Conservation (phyloP, 2,329 filamentous ascomycete species). For the Calonectria hawksworthii region DNA sequence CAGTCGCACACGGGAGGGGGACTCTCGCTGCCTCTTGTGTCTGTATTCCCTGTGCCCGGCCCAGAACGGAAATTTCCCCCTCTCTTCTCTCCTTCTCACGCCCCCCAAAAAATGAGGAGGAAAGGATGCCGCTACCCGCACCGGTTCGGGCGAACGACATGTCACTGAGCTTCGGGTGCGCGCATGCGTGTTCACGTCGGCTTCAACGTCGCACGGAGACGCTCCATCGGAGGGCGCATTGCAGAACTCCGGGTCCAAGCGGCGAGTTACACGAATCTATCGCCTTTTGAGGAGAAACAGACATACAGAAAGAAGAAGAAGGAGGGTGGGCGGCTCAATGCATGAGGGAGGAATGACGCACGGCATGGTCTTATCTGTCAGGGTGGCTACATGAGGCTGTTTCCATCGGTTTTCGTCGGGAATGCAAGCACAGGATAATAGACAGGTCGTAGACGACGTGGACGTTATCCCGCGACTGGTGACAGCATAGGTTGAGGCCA, state of each 20-base stretch:
- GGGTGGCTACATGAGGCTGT: not conserved
- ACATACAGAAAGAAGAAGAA: not conserved
- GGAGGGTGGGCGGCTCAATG: not conserved
- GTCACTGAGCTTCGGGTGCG: slow-evolving; percentile 19
- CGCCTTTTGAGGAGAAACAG: too few species aligned
- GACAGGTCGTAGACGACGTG: not conserved
- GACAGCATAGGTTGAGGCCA: slow-evolving; percentile 2
- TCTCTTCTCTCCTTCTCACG: too few species aligned
- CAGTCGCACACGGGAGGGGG: not conserved
- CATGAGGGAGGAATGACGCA: not conserved
- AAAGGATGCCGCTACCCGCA: not conserved
- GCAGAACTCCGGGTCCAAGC: not conserved
- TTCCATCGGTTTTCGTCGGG: slow-evolving; percentile 1
- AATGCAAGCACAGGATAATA: not conserved
- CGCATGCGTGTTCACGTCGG: slow-evolving; percentile 16
- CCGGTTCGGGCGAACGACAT: slow-evolving; percentile 8
- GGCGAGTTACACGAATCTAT: not conserved
- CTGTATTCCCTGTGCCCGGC: slow-evolving; percentile 10
- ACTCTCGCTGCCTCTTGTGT: not conserved
- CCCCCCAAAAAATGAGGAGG: too few species aligned
- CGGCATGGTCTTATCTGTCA: not conserved
- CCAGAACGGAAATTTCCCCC: slow-evolving; percentile 18
- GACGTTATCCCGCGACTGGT: not conserved
- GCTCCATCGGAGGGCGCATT: slow-evolving; percentile 7
- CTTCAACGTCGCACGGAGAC: not conserved